Evolutionary conservation across 2,329 filamentous ascomycete genomes (phyloP).

Genomic region (Diaporthe capsici): DNA sequence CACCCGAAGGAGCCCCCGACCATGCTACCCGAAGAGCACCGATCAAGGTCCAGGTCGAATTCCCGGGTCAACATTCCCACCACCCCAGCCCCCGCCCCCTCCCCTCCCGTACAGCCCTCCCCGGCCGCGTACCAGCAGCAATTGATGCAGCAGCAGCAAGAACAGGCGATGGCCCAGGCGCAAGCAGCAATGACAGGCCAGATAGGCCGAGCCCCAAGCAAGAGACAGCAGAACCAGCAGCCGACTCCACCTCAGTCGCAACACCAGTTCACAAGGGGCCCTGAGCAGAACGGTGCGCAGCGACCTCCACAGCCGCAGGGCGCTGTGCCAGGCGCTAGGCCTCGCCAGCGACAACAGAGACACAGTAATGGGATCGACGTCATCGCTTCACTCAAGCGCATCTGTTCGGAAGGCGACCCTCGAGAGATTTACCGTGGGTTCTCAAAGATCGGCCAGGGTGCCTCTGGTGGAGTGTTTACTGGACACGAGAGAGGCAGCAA

Average conservation of each 20-base stretch:
- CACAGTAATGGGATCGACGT: slow-evolving; percentile 89
- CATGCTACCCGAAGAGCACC: slow-evolving; percentile 76
- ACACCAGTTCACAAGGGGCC: slow-evolving; percentile 56
- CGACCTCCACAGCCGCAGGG: slow-evolving; percentile 51
- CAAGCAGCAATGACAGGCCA: slow-evolving; percentile 83
- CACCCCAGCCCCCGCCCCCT: slow-evolving; percentile 55
- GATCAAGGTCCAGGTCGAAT: slow-evolving; percentile 78
- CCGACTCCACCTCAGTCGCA: slow-evolving; percentile 68
- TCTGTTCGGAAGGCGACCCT: slow-evolving; percentile 92
- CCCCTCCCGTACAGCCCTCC: slow-evolving; percentile 61
- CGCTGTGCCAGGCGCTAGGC: slow-evolving; percentile 69
- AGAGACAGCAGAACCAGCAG: slow-evolving; percentile 71
- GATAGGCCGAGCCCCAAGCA: slow-evolving; percentile 80
- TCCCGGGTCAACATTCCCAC: slow-evolving; percentile 68
- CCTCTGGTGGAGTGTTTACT: slow-evolving; percentile 94
- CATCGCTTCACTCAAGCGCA: slow-evolving; percentile 84
- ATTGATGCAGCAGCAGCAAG: slow-evolving; percentile 84
- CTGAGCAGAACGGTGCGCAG: slow-evolving; percentile 56
- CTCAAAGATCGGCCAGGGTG: slow-evolving; percentile 97
- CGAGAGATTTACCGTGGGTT: slow-evolving; percentile 88
- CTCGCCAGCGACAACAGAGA: slow-evolving; percentile 79
- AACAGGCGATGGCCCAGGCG: slow-evolving; percentile 84
- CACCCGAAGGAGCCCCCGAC: slow-evolving; percentile 68
- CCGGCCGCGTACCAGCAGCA: slow-evolving; percentile 71
- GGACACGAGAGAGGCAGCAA: slow-evolving; percentile 89